Evolutionary conservation across 2,329 filamentous ascomycete species (phyloP).

Genomic region (Zymoseptoria tritici): DNA sequence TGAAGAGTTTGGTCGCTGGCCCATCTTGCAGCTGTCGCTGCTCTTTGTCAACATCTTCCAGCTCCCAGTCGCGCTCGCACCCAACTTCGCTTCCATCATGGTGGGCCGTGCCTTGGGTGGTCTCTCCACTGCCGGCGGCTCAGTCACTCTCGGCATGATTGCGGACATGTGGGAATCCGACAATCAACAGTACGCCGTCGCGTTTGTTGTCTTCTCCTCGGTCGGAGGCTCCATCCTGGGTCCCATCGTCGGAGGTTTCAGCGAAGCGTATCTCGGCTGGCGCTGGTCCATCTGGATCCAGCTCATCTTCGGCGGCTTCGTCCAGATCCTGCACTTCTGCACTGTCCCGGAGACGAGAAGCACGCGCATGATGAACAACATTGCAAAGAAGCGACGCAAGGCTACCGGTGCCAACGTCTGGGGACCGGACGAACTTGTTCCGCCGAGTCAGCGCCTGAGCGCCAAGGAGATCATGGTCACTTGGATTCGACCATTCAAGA

Average conservation of each 20-base stretch:
- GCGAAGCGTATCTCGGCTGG: slow-evolving; percentile 50
- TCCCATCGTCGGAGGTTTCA: slow-evolving; percentile 32
- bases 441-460: slow-evolving; percentile 34
- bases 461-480: slow-evolving; percentile 44
- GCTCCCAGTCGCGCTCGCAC: slow-evolving; percentile 41
- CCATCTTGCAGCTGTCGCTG: slow-evolving; percentile 45
- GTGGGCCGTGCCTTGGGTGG: slow-evolving; percentile 47
- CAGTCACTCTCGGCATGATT: slow-evolving; percentile 59
- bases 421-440: slow-evolving; percentile 65
- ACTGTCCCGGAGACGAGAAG: slow-evolving; percentile 74
- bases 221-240: slow-evolving; percentile 33
- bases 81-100: slow-evolving; percentile 40
- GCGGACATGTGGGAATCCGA: slow-evolving; percentile 58
- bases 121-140: slow-evolving; percentile 56
- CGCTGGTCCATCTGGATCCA: slow-evolving; percentile 81
- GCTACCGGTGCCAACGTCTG: slow-evolving; percentile 54
- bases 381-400: slow-evolving; percentile 66
- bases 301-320: slow-evolving; percentile 67
- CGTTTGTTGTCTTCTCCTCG: slow-evolving; percentile 47
- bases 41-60: slow-evolving; percentile 51
- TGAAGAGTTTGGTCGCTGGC: slow-evolving; percentile 47
- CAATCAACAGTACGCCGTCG: slow-evolving; percentile 55
- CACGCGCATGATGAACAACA: slow-evolving; percentile 70
- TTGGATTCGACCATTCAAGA: slow-evolving; percentile 63
- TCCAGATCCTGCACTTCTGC: slow-evolving; percentile 53